Conservation (phyloP, 768 basidiomycete species). For the Suillus americanus region DNA sequence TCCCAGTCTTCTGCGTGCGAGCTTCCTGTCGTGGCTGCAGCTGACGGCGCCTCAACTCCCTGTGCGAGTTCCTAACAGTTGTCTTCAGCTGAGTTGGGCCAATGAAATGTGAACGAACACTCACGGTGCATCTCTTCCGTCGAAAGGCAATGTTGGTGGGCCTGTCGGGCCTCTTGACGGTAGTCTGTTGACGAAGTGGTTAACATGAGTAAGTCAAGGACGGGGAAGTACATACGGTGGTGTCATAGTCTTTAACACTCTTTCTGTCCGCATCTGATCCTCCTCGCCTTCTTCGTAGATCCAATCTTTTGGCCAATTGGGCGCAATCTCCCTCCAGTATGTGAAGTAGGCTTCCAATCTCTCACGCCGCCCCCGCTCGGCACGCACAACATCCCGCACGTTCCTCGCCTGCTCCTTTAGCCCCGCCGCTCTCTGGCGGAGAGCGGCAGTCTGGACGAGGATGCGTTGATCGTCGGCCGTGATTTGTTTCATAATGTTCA, state of each 20-base stretch:
- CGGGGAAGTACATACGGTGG: not conserved
- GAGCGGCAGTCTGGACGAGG: slow-evolving; percentile 11
- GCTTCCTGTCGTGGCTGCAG: not conserved
- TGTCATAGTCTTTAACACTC: not conserved
- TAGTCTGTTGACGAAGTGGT: not conserved
- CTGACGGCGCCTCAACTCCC: not conserved
- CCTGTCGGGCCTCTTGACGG: not conserved
- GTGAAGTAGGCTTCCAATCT: slow-evolving; percentile 28
- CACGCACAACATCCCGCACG: slow-evolving; percentile 21
- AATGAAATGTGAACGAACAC: not conserved
- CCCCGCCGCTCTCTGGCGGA: slow-evolving; percentile 18
- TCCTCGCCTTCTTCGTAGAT: slow-evolving; percentile 14
- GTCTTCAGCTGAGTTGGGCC: not conserved
- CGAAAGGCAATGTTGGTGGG: not conserved
- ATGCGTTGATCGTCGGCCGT: slow-evolving; percentile 17
- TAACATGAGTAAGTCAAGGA: not conserved
- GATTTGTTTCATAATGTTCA: slow-evolving; percentile 28
- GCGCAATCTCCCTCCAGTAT: slow-evolving; percentile 28
- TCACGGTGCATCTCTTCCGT: not conserved
- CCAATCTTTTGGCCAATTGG: slow-evolving; percentile 26
- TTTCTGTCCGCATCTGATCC: not conserved
- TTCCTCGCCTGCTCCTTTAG: slow-evolving; percentile 22
- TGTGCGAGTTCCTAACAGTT: not conserved
- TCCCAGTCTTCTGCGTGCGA: not conserved
- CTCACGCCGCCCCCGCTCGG: slow-evolving; percentile 23